These are phyloP conservation scores for Candida suzukii DNA, from an alignment of 805 yeast genomes.

Conservation along the genomic window DNA sequence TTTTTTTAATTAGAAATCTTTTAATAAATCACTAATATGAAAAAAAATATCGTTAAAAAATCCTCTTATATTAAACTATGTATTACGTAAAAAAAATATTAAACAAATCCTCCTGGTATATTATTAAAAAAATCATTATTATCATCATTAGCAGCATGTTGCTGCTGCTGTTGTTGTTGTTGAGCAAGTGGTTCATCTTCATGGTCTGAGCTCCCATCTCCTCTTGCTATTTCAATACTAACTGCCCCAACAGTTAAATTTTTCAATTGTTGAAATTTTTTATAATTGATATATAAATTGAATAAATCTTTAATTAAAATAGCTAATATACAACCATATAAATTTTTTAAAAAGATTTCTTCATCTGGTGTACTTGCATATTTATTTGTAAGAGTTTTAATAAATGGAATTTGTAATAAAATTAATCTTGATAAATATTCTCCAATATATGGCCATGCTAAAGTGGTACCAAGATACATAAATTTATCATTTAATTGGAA, in stretches of 20 bases:
- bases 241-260: background rate
- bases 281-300: conserved; percentile 26
- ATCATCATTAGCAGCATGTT: no score
- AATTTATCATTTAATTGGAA: conserved; percentile 12
- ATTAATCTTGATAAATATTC: conserved; percentile 14
- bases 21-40: no score
- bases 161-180: no score
- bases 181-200: no score
- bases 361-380: conserved; percentile 30
- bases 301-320: conserved; percentile 25
- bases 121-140: no score
- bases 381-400: conserved; percentile 14
- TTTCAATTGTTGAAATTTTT: conserved; percentile 17
- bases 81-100: no score
- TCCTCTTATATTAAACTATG: no score
- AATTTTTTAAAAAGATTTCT: conserved; percentile 23
- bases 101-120: no score
- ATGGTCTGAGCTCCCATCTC: no score
- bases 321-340: conserved; percentile 26
- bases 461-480: conserved; percentile 18
- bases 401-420: conserved; percentile 14
- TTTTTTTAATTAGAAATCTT: no score
- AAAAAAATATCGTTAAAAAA: no score
- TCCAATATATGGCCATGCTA: conserved; percentile 28
- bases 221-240: background rate